Evolutionary conservation across 768 basidiomycete genomes (phyloP).

Genomic region (Naganishia onofrii): DNA sequence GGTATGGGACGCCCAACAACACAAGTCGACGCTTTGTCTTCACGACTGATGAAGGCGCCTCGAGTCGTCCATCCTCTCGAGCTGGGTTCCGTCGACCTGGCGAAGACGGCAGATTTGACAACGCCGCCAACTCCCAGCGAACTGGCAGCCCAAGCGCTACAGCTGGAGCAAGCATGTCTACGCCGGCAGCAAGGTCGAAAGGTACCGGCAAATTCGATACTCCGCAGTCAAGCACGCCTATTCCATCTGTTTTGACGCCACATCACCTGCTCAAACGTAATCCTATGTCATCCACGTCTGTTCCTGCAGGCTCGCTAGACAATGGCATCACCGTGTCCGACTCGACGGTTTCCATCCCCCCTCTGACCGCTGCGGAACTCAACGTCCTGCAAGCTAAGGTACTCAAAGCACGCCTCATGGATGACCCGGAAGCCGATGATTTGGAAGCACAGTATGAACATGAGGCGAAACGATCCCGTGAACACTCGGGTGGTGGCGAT

Average conservation of each 20-base stretch:
- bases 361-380: constrained; percentile 58
- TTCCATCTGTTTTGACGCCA: constrained; percentile 88
- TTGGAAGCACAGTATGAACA: constrained; percentile 83
- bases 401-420: constrained; percentile 83
- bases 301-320: neutral
- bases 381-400: constrained; percentile 93
- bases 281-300: constrained; percentile 30
- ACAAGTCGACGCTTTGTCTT: constrained; percentile 50
- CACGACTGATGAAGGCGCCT: constrained; percentile 50
- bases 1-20: constrained; percentile 37
- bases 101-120: constrained; percentile 47
- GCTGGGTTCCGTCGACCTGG: constrained; percentile 84
- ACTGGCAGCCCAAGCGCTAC: constrained; percentile 31
- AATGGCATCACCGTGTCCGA: constrained; percentile 22
- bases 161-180: constrained; percentile 26
- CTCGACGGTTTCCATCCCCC: constrained; percentile 42
- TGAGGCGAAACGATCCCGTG: constrained; percentile 57
- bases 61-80: constrained; percentile 69
- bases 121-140: constrained; percentile 37
- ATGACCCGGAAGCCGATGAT: constrained; percentile 67
- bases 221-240: constrained; percentile 62
- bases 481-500: constrained; percentile 42
- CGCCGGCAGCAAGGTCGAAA: constrained; percentile 18
- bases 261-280: constrained; percentile 49
- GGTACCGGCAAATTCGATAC: constrained; percentile 28